Evolutionary conservation across 2,329 filamentous ascomycete genomes (phyloP), one percentile per base, ranked within the genome.

Genomic region (Stagonosporopsis chrysanthemi): DNA sequence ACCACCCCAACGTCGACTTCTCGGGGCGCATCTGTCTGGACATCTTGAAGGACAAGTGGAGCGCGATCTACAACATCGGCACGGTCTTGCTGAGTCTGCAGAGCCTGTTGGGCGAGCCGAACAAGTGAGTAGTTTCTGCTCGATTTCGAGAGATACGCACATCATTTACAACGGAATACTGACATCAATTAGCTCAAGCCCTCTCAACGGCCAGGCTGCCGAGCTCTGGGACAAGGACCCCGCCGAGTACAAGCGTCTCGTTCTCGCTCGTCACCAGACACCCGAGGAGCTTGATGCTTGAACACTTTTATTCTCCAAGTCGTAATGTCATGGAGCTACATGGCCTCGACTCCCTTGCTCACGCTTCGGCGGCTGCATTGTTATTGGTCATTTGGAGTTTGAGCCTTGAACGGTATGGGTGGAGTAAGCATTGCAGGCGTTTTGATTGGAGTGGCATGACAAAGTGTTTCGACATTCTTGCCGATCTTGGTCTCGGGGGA

Each of bases 21-120:
- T 93, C 90, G 3, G 95, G 95, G 38, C 87, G 95, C 54, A 99
- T 99, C 78, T 99, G 95, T 77, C 84, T 99, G 60, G 96, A 99
- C 74, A 99, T 99, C 67, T 84, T 99, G 64, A 98, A 97, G 84
- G 95, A 98, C 78, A 97, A 97, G 82, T 99, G 95, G 95, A 97
- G 92, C 58, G 92, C 95, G 17, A 93, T 96, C 40, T 96, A 97
- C 84, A 98, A 98, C 74, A 92, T 96, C 61, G 91, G 96, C 78
- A 96, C 90, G 43, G 91, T 99, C 43, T 82, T 99, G 52, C 78
- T 99, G 70, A 98, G 94, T 69, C 80, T 99, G 78, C 95, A 99
- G 80, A 97, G 93, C 78, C 81, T 99, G 72, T 84, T 99, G 29
- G 95, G 94, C 24, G 95, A 99, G 80, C 95, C 95, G 33, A 99